A percentile compares a stretch with the other conserved stretches of the same genome.
Conservation (phyloP, 2,329 filamentous ascomycete species). For the Botrytis fabae region DNA sequence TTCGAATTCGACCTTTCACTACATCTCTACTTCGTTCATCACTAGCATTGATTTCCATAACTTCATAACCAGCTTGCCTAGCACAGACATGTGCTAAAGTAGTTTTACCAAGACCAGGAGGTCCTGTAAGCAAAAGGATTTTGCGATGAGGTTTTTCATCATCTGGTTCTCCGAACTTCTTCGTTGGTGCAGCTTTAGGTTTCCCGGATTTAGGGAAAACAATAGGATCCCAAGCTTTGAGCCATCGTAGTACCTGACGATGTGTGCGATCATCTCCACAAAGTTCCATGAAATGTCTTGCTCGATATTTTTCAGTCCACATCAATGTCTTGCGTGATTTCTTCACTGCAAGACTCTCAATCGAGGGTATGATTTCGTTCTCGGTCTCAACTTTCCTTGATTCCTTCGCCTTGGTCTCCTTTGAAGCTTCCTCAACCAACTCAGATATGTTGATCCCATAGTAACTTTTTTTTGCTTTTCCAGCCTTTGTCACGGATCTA, state of each 20-base stretch:
- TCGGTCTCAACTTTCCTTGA: constrained; percentile 47
- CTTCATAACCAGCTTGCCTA: constrained; percentile 90
- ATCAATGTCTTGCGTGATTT: constrained; percentile 54
- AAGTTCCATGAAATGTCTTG: constrained; percentile 85
- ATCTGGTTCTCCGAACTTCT: constrained; percentile 49
- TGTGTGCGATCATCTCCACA: constrained; percentile 95
- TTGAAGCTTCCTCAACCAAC: constrained; percentile 70
- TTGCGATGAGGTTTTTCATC: constrained; percentile 81
- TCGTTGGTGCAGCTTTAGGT: constrained; percentile 50
- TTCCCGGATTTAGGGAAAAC: constrained; percentile 76
- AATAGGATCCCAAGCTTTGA: constrained; percentile 90
- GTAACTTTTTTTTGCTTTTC: constrained; percentile 72
- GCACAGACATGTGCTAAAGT: constrained; percentile 96
- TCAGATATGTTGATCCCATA: constrained; percentile 92
- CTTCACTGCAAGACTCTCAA: constrained; percentile 42
- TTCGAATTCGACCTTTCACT: constrained; percentile 86
- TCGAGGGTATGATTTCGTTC: constrained; percentile 42
- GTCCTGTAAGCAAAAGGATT: constrained; percentile 85
- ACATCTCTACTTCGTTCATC: constrained; percentile 90
- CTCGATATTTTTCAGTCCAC: constrained; percentile 98
- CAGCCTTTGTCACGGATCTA: constrained; percentile 65
- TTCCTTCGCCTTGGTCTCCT: constrained; percentile 44
- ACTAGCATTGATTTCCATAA: constrained; percentile 96
- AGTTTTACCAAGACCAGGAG: constrained; percentile 92
- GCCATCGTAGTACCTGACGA: constrained; percentile 83